phyloP scores from a whole-genome alignment of 140 eudicot species.

The Anethum foeniculum region DNA sequence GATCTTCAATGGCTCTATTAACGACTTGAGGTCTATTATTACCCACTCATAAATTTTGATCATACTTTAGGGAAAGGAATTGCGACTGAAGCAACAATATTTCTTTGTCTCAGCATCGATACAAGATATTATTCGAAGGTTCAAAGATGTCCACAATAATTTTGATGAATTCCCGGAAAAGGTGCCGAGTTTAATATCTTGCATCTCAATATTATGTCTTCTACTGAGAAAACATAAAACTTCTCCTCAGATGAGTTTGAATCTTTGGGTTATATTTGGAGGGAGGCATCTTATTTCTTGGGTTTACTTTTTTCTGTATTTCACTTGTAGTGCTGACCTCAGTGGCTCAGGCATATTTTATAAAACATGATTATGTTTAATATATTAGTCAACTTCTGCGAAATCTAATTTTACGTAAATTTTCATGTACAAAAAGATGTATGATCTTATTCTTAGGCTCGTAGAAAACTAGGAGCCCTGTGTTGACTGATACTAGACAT shows the following conservation, averaged over 20 bases:
- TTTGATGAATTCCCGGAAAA: slow-evolving; percentile 48
- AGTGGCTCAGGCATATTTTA: neutral
- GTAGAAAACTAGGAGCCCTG: neutral
- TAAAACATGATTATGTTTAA: neutral
- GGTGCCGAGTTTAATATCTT: slow-evolving; percentile 18
- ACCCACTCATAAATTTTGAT: neutral
- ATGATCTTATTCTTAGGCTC: neutral
- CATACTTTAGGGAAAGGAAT: slow-evolving; percentile 48
- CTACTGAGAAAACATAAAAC: neutral
- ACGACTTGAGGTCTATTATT: neutral
- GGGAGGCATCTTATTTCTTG: neutral
- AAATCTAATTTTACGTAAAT: neutral
- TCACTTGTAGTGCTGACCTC: neutral
- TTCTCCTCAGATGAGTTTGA: neutral
- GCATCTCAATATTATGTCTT: neutral
- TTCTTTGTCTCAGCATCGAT: slow-evolving; percentile 57
- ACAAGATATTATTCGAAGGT: slow-evolving; percentile 55
- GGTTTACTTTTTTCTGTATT: neutral
- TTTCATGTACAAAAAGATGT: neutral
- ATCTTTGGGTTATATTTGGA: neutral
- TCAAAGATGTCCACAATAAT: slow-evolving; percentile 42
- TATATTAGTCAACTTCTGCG: neutral
- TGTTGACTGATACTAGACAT: neutral
- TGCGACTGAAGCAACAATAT: slow-evolving; percentile 52
- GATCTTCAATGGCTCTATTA: neutral